Conservation (phyloP, 805 yeast genomes). For the Candida awuae region DNA sequence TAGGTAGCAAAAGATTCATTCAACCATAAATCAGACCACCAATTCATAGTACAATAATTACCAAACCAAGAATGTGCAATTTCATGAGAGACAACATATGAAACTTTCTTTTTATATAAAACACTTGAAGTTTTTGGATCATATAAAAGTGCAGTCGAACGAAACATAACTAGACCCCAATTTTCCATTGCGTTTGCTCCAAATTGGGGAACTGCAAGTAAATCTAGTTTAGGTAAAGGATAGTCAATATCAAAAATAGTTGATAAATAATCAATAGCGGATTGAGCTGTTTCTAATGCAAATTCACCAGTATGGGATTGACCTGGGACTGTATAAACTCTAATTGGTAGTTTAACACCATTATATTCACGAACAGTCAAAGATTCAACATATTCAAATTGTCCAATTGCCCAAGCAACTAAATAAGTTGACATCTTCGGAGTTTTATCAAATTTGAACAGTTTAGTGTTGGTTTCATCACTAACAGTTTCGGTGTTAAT, state of each 20-base stretch:
- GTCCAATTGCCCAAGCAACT: conserved; percentile 53
- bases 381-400: conserved; percentile 45
- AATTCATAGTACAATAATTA: conserved; percentile 80
- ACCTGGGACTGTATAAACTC: conserved; percentile 47
- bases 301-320: conserved; percentile 38
- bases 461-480: conserved; percentile 10
- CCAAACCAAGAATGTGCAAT: conserved; percentile 92
- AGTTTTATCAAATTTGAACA: conserved; percentile 36
- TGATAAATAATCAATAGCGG: conserved; percentile 43
- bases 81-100: conserved; percentile 80
- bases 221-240: conserved; percentile 77
- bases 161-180: conserved; percentile 74
- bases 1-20: conserved; percentile 89
- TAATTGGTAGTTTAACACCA: conserved; percentile 37
- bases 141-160: conserved; percentile 48
- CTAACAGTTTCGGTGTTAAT: conserved; percentile 7
- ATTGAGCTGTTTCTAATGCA: conserved; percentile 41
- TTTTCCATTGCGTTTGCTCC: conserved; percentile 89
- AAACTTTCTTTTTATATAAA: conserved; percentile 57
- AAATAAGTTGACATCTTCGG: conserved; percentile 51
- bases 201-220: conserved; percentile 71
- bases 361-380: conserved; percentile 34
- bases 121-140: conserved; percentile 40
- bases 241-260: conserved; percentile 44
- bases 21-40: conserved; percentile 92